Evolutionary conservation across 2,329 filamentous ascomycete genomes (phyloP).

Genomic region (Pezicula rhizophila): DNA sequence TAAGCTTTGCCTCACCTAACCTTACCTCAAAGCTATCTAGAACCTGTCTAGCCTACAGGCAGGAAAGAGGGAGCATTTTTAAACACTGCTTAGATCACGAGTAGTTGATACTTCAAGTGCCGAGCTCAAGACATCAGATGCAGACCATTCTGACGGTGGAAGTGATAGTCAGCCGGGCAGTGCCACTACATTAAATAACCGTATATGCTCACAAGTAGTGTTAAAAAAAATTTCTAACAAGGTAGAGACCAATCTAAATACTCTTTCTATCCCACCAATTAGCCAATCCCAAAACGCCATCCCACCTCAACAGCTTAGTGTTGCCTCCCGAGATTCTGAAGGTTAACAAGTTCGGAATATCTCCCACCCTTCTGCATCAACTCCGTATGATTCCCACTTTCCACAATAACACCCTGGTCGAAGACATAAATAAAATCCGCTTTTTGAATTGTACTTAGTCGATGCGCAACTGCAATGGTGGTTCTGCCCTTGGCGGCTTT

Average conservation of each 20-base stretch:
- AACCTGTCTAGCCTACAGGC: not conserved
- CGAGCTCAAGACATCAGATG: not conserved
- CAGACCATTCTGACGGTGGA: too few species aligned
- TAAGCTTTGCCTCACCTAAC: not conserved
- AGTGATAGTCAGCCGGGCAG: too few species aligned
- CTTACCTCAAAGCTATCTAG: not conserved
- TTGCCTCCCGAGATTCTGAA: slow-evolving; percentile 56
- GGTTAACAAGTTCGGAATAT: slow-evolving; percentile 73
- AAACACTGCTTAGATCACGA: not conserved
- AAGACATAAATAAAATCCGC: slow-evolving; percentile 95
- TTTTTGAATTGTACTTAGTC: slow-evolving; percentile 87
- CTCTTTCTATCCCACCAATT: too few species aligned
- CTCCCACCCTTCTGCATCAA: slow-evolving; percentile 64
- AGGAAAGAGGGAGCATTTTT: not conserved
- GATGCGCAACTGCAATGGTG: slow-evolving; percentile 90
- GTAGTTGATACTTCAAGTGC: not conserved
- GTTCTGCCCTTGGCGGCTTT: slow-evolving; percentile 77
- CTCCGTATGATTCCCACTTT: slow-evolving; percentile 73
- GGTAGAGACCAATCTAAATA: too few species aligned
- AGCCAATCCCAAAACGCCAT: too few species aligned
- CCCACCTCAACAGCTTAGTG: not conserved
- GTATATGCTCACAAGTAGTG: too few species aligned
- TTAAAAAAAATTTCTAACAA: too few species aligned
- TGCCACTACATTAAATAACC: too few species aligned
- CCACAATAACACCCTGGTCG: slow-evolving; percentile 79